Percentiles rank a stretch among this genome's conserved stretches.
Conservation (phyloP, 768 basidiomycete species). For the Paxillus involutus region DNA sequence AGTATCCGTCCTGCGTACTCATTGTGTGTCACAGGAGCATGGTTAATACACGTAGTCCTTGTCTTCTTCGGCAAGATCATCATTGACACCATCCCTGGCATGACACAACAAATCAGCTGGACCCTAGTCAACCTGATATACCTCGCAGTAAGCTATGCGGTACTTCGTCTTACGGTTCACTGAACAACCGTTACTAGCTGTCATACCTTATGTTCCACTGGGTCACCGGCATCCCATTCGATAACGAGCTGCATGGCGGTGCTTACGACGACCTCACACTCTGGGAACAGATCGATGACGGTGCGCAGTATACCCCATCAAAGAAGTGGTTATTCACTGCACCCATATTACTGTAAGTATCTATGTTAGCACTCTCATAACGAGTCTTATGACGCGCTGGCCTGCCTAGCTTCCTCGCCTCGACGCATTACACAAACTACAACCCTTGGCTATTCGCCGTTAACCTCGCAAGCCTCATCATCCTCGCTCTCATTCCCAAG, state of each 20-base stretch:
- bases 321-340: slow-evolving; percentile 95
- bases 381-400: background rate
- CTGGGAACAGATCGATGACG: slow-evolving; percentile 99
- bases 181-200: slow-evolving; percentile 45
- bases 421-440: slow-evolving; percentile 98
- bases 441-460: slow-evolving; percentile 91
- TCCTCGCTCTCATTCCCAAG: slow-evolving; percentile 88
- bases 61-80: slow-evolving; percentile 89
- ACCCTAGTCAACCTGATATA: slow-evolving; percentile 90
- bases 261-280: slow-evolving; percentile 97
- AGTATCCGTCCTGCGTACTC: background rate
- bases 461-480: slow-evolving; percentile 77
- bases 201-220: slow-evolving; percentile 99
- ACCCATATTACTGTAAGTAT: slow-evolving; percentile 82
- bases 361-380: background rate
- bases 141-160: slow-evolving; percentile 62
- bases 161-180: background rate
- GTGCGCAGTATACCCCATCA: slow-evolving; percentile 97
- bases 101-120: slow-evolving; percentile 95
- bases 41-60: slow-evolving; percentile 95
- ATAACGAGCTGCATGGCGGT: slow-evolving; percentile 81
- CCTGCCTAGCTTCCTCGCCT: slow-evolving; percentile 84
- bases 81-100: slow-evolving; percentile 91
- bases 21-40: slow-evolving; percentile 68
- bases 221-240: slow-evolving; percentile 96